phyloP scores from a whole-genome alignment of 2,329 filamentous ascomycete species.

The Epichloe coenophiala region DNA sequence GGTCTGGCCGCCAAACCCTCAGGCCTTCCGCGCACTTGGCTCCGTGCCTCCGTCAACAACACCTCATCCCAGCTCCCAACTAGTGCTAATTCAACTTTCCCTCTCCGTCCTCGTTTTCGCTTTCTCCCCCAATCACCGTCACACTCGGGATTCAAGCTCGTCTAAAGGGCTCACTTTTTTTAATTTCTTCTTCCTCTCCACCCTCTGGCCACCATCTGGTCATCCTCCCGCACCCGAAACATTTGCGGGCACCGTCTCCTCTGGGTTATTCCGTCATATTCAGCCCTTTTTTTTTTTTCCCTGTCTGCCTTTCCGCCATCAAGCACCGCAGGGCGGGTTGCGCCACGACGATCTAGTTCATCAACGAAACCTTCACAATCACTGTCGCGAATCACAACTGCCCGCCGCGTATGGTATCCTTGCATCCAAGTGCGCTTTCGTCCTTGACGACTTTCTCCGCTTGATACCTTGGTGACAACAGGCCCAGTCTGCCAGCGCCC shows the following conservation, averaged over 20 bases:
- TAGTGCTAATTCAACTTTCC: not conserved
- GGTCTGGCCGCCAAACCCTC: not conserved
- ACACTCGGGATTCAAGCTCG: not conserved
- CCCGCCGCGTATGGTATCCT: slow-evolving; percentile 15
- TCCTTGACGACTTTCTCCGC: slow-evolving; percentile 14
- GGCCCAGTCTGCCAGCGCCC: not conserved
- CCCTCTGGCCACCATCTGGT: not conserved
- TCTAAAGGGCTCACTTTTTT: not conserved
- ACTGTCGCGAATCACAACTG: not conserved
- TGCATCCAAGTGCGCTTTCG: slow-evolving; percentile 14
- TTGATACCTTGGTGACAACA: slow-evolving; percentile 7
- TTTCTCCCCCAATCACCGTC: slow-evolving; percentile 1
- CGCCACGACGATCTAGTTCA: not conserved
- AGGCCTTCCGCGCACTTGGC: not conserved
- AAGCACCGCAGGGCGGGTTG: slow-evolving; percentile 11
- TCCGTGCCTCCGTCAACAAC: slow-evolving; percentile 2
- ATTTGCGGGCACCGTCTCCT: not conserved
- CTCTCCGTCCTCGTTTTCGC: not conserved
- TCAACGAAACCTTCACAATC: slow-evolving; percentile 5
- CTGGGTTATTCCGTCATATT: not conserved
- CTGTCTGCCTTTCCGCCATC: slow-evolving; percentile 1
- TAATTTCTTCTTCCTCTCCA: not conserved
- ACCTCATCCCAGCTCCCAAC: slow-evolving; percentile 1
- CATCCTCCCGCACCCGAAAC: not conserved
- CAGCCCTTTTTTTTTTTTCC: slow-evolving; percentile 1